Percentiles rank a stretch among this genome's conserved stretches.
Conservation (phyloP, 805 yeast species). For the Peterozyma xylosa region DNA sequence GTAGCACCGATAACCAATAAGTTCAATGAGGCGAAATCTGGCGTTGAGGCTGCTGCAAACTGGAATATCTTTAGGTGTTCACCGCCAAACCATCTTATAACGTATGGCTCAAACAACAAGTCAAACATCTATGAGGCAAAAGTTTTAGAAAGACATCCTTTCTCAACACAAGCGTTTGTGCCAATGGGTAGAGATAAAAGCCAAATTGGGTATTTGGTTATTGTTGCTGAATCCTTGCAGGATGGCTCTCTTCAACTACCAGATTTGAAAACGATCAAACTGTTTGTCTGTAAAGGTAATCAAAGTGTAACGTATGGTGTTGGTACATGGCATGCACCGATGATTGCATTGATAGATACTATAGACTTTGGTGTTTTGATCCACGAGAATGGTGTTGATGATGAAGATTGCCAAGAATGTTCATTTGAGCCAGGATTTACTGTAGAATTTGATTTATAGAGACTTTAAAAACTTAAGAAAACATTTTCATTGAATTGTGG, state of each 20-base stretch:
- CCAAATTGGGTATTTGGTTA: constrained; percentile 61
- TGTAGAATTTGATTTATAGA: constrained; percentile 19
- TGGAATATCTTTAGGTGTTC: constrained; percentile 82
- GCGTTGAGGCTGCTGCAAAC: constrained; percentile 47
- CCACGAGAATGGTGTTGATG: constrained; percentile 72
- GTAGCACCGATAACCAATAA: constrained; percentile 63
- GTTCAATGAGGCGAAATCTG: constrained; percentile 39
- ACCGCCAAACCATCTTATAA: constrained; percentile 60
- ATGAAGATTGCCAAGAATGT: constrained; percentile 80
- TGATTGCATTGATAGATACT: constrained; percentile 69
- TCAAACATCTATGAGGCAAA: constrained; percentile 37
- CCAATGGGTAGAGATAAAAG: constrained; percentile 67
- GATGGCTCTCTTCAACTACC: constrained; percentile 41
- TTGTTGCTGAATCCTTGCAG: constrained; percentile 57
- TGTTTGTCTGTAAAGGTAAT: constrained; percentile 72
- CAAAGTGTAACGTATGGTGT: constrained; percentile 87
- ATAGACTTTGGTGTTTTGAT: constrained; percentile 85
- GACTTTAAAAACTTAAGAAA: too few species aligned
- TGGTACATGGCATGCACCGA: constrained; percentile 94
- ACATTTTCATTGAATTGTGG: too few species aligned
- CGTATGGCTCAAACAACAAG: constrained; percentile 5
- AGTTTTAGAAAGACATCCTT: constrained; percentile 88
- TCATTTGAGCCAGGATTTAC: constrained; percentile 54
- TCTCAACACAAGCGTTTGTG: constrained; percentile 79
- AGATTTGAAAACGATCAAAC: constrained; percentile 49